Conservation (phyloP, 148 eudicot genomes). For the Fagopyrum esculentum region DNA sequence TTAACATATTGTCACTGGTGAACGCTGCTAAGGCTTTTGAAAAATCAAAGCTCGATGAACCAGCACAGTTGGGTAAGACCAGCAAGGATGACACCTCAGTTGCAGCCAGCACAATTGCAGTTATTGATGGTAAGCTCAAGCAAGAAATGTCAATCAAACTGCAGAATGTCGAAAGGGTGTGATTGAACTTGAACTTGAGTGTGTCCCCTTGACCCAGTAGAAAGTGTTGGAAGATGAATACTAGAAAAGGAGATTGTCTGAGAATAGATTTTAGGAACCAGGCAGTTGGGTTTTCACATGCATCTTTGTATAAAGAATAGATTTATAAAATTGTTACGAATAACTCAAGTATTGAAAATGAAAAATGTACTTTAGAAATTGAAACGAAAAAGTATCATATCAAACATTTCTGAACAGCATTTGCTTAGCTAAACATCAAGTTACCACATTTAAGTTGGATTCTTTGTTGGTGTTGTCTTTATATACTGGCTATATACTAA, state of each 20-base stretch:
- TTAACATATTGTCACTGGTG: slow-evolving; percentile 76
- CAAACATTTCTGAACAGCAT: too few species aligned
- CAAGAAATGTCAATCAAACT: slow-evolving; percentile 64
- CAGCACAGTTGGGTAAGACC: slow-evolving; percentile 31
- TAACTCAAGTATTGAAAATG: too few species aligned
- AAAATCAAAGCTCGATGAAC: slow-evolving; percentile 22
- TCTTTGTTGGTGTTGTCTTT: too few species aligned
- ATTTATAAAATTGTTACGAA: too few species aligned
- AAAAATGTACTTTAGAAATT: too few species aligned
- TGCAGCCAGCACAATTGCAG: slow-evolving; percentile 50
- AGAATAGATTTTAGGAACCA: too few species aligned
- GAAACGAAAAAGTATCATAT: too few species aligned
- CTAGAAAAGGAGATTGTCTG: background rate
- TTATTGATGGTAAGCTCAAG: slow-evolving; percentile 53
- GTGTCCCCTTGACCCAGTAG: slow-evolving; percentile 83
- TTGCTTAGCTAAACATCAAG: too few species aligned
- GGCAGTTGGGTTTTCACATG: too few species aligned
- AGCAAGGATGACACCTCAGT: slow-evolving; percentile 46
- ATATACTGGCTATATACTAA: too few species aligned
- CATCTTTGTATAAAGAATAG: too few species aligned
- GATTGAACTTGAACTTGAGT: slow-evolving; percentile 83
- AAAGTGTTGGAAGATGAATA: background rate
- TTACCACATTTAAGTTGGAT: too few species aligned
- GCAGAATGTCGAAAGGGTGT: slow-evolving; percentile 79
- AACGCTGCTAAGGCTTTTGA: slow-evolving; percentile 80